Percentiles rank a stretch among this genome's conserved stretches.
These are phyloP conservation scores for Paecilomyces niveus DNA, from an alignment of 2,329 filamentous ascomycete species.

Conservation along the genomic window DNA sequence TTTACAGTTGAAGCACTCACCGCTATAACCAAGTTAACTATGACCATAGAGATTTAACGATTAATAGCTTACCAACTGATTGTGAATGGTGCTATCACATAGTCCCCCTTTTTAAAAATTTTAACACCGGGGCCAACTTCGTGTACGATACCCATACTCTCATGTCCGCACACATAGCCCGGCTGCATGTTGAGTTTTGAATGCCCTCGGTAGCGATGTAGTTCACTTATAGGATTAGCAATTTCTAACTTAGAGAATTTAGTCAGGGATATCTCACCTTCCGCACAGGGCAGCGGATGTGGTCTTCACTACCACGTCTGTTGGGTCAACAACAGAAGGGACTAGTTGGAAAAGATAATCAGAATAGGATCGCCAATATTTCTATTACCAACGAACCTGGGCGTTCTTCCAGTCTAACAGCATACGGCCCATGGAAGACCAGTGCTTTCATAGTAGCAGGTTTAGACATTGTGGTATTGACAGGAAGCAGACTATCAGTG, in stretches of 20 bases:
- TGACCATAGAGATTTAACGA: neutral
- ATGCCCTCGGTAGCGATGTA: slow-evolving; percentile 79
- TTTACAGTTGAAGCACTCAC: slow-evolving; percentile 75
- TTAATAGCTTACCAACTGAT: slow-evolving; percentile 53
- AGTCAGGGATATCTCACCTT: slow-evolving; percentile 45
- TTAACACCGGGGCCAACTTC: slow-evolving; percentile 60
- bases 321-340: slow-evolving; percentile 61
- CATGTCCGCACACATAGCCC: slow-evolving; percentile 63
- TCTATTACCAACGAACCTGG: neutral
- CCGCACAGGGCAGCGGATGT: slow-evolving; percentile 76
- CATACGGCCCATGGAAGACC: slow-evolving; percentile 70
- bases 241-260: neutral
- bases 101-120: slow-evolving; percentile 63
- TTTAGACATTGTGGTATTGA: neutral
- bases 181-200: neutral
- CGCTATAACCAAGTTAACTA: slow-evolving; percentile 28
- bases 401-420: slow-evolving; percentile 65
- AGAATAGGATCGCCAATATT: neutral
- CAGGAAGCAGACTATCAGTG: neutral
- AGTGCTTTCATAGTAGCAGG: slow-evolving; percentile 70
- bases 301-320: slow-evolving; percentile 75
- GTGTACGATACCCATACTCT: slow-evolving; percentile 71
- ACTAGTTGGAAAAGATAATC: slow-evolving; percentile 47
- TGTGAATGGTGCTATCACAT: slow-evolving; percentile 76
- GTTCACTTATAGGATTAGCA: slow-evolving; percentile 45